Conservation (phyloP, 2,329 filamentous ascomycete genomes). For the Periconia macrospinosa region DNA sequence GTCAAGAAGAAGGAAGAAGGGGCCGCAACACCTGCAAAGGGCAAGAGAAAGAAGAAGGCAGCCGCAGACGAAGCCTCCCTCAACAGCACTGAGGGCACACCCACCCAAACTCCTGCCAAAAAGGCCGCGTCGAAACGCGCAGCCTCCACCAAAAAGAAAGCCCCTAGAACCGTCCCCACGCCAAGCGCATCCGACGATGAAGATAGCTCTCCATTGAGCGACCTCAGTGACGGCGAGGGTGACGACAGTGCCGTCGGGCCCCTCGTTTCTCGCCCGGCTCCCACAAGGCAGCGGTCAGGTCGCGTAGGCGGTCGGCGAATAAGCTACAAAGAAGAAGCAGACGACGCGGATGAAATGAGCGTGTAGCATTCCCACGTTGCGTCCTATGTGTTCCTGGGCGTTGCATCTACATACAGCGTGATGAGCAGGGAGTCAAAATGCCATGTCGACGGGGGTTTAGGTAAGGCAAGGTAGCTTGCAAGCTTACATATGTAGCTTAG, state of each 20-base stretch:
- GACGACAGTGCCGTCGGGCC: conserved; percentile 17
- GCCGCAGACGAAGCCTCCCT: conserved; percentile 25
- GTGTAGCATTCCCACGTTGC: not conserved
- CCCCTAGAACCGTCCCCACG: conserved; percentile 45
- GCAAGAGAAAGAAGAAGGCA: conserved; percentile 38
- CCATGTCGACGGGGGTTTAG: not conserved
- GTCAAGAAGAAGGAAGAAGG: conserved; percentile 56
- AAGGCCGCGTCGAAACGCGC: conserved; percentile 31
- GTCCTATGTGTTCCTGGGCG: not conserved
- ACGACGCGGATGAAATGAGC: conserved; percentile 21
- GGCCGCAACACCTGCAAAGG: conserved; percentile 29
- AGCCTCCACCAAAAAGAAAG: conserved; percentile 41
- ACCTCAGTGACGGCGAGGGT: conserved; percentile 37
- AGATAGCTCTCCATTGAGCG: conserved; percentile 43
- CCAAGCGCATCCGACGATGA: conserved; percentile 45
- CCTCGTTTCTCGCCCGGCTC: conserved; percentile 16
- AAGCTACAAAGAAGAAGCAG: conserved; percentile 38
- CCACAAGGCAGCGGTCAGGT: conserved; percentile 30
- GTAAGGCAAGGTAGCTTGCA: not conserved
- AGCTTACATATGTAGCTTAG: too few species aligned
- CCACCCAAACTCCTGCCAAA: conserved; percentile 41
- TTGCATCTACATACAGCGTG: not conserved
- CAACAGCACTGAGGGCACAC: conserved; percentile 25
- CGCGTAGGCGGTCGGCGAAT: conserved; percentile 24
- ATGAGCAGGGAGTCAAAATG: not conserved